Percentiles rank a stretch among this genome's conserved stretches.
phyloP scores from a whole-genome alignment of 495 filamentous ascomycete genomes.

The Niebla homalea region DNA sequence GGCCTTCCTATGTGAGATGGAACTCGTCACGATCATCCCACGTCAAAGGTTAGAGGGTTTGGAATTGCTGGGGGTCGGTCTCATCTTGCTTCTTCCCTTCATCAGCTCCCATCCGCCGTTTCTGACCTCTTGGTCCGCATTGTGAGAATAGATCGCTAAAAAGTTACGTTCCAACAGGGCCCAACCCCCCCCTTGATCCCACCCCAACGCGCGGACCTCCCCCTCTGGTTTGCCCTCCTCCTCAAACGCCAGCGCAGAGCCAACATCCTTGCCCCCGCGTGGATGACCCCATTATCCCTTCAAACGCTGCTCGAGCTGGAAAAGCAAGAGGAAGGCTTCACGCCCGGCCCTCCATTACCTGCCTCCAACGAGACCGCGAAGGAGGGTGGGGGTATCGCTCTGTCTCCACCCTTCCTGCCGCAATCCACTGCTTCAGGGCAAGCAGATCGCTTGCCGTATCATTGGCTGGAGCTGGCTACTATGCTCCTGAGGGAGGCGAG shows the following conservation, averaged over 20 bases:
- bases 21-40: conserved; percentile 81
- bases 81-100: not conserved
- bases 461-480: conserved; percentile 84
- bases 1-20: conserved; percentile 94
- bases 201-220: conserved; percentile 65
- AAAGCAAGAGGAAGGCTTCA: conserved; percentile 59
- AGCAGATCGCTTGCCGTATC: conserved; percentile 65
- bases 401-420: conserved; percentile 48
- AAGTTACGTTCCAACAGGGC: conserved; percentile 39
- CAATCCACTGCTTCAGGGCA: conserved; percentile 45
- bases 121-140: no score
- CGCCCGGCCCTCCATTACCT: conserved; percentile 54
- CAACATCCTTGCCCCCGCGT: conserved; percentile 82
- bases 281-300: conserved; percentile 67
- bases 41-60: conserved; percentile 81
- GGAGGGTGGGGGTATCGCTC: conserved; percentile 21
- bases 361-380: conserved; percentile 26
- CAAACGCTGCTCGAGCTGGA: conserved; percentile 65
- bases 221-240: conserved; percentile 94
- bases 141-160: no score
- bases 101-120: no score
- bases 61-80: conserved; percentile 66
- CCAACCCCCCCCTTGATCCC: conserved; percentile 61
- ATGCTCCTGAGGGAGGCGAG: conserved; percentile 69
- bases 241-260: conserved; percentile 90